Evolutionary conservation across 208 protist species (phyloP), one percentile per base, ranked within the genome.

Genomic region (Vickermania spadyakhi): DNA sequence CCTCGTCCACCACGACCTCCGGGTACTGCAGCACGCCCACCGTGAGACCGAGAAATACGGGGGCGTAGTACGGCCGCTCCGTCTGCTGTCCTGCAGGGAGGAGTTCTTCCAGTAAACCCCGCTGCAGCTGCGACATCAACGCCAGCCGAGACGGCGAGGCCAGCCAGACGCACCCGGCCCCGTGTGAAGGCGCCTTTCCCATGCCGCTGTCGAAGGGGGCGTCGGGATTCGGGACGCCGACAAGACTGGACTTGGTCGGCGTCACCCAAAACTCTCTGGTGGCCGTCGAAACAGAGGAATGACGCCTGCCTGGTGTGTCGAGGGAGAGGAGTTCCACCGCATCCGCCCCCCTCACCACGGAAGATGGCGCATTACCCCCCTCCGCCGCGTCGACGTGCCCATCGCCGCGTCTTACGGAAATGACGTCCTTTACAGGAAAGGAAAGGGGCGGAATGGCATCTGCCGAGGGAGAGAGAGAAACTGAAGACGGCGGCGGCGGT

Each of bases 11-110:
- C 36, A 18, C 18, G 7, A 7, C 36, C 36, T 18, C 7, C 36
- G 18, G 36, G 18, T 45, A 18, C 36, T 45, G 36, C 36, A n/a
- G 36, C 36, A 45, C 11, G 18, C 36, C 36, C 11, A 45, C 36
- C 11, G 36, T 69, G 49, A 77, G 68, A 51, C 78, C 72, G 26
- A 73, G 51, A 52, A 92, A 79, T 25, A 86, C 71, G 56, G 85
- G 73, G 1, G 31, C 60, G 58, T 81, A 92, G 58, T 75, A 70
- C 0, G 81, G 81, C 0, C 84, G 63, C 58, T 60, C 56, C 59
- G 64, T 70, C 63, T 68, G 68, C 69, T 78, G 49, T 1, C 72
- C 71, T 1, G 62, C 68, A 0, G 78, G 68, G 3, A 78, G 56
- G 50, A 67, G 63, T 60, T 78, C 78, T 0, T 81, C 74, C 11